Evolutionary conservation across 1,284 basidiomycete genomes (phyloP).

Genomic region (Papiliotrema fonsecae): DNA sequence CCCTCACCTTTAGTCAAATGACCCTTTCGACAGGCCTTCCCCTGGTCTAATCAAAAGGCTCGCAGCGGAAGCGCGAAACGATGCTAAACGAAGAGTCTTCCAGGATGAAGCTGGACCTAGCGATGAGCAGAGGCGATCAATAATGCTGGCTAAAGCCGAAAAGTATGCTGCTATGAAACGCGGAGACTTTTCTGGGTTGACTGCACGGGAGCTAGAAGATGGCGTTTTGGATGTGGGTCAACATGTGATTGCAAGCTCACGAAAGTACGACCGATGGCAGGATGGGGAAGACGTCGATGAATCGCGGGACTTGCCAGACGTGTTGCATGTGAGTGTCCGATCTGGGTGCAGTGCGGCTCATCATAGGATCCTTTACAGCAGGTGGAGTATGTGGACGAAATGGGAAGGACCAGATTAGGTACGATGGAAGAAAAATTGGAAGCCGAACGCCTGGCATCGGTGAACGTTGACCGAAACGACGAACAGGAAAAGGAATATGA

Average conservation of each 20-base stretch:
- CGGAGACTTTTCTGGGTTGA: conserved; percentile 75
- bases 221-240: conserved; percentile 75
- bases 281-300: conserved; percentile 48
- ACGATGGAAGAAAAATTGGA: conserved; percentile 40
- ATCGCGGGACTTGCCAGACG: conserved; percentile 15
- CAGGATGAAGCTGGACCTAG: conserved; percentile 30
- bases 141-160: conserved; percentile 70
- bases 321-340: neutral
- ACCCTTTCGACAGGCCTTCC: conserved; percentile 43
- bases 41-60: conserved; percentile 44
- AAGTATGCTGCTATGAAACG: conserved; percentile 74
- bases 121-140: conserved; percentile 38
- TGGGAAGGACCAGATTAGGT: conserved; percentile 43
- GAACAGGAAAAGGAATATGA: conserved; percentile 21
- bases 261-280: conserved; percentile 66
- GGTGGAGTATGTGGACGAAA: conserved; percentile 47
- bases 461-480: neutral
- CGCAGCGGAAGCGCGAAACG: conserved; percentile 40
- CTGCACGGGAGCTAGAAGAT: conserved; percentile 67
- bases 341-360: neutral
- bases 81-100: conserved; percentile 36
- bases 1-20: conserved; percentile 11
- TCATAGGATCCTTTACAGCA: conserved; percentile 11
- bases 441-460: conserved; percentile 21
- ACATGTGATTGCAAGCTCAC: neutral